phyloP scores from a whole-genome alignment of 2,329 filamentous ascomycete genomes.

The Amauroascus niger region DNA sequence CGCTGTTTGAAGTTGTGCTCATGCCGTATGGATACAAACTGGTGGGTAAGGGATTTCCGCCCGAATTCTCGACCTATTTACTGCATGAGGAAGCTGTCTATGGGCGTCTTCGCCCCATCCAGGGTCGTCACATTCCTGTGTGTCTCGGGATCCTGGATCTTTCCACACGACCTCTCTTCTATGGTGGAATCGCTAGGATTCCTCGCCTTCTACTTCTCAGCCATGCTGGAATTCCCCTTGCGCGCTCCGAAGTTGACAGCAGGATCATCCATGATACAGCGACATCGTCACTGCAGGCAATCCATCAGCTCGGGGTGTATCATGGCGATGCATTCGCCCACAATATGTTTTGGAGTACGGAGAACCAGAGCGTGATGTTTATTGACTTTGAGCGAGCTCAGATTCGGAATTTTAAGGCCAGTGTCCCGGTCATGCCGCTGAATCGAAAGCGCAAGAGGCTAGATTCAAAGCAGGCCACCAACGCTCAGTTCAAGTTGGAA shows the following conservation, averaged over 20 bases:
- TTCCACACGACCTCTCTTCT: not conserved
- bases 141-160: conserved; percentile 18
- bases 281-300: conserved; percentile 6
- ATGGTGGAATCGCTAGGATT: conserved; percentile 14
- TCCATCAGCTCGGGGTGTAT: conserved; percentile 11
- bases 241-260: no score
- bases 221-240: no score
- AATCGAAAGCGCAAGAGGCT: conserved; percentile 5
- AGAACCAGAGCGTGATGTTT: conserved; percentile 11
- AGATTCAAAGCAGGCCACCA: not conserved
- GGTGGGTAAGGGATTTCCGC: conserved; percentile 17
- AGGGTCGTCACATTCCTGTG: conserved; percentile 18
- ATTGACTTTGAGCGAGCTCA: conserved; percentile 16
- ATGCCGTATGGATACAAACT: conserved; percentile 19
- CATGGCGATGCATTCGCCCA: conserved; percentile 6
- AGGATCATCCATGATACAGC: not conserved
- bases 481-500: not conserved
- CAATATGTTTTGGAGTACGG: conserved; percentile 15
- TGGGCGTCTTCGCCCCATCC: conserved; percentile 13
- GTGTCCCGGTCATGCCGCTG: not conserved
- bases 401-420: conserved; percentile 1
- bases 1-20: conserved; percentile 20
- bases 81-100: conserved; percentile 17
- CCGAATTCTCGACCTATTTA: conserved; percentile 12
- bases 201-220: conserved; percentile 9